These are phyloP conservation scores for Cytospora piceae DNA, from an alignment of 2,329 filamentous ascomycete species.

Conservation along the genomic window DNA sequence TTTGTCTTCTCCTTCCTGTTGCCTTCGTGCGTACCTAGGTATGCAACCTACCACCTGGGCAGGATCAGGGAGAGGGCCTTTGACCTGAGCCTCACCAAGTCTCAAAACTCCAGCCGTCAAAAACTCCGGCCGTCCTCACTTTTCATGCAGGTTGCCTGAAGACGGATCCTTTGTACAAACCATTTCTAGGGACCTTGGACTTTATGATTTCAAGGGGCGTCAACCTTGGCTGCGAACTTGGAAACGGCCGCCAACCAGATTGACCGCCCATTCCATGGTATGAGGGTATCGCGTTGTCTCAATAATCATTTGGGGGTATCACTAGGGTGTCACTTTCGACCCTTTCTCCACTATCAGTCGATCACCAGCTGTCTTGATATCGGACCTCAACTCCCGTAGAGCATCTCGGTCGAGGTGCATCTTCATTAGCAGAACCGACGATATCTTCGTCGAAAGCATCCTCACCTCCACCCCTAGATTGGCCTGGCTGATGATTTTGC, in stretches of 20 bases:
- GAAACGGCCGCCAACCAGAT: background rate
- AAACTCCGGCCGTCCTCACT: background rate
- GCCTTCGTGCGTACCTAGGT: too few species aligned
- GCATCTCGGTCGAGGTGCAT: conserved; percentile 29
- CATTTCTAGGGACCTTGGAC: too few species aligned
- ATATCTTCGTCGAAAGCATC: conserved; percentile 37
- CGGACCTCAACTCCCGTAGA: conserved; percentile 26
- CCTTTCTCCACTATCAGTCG: conserved; percentile 27
- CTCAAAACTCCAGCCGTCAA: background rate
- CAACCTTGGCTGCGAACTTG: background rate
- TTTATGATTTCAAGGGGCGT: background rate
- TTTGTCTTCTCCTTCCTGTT: background rate
- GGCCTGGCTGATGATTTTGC: conserved; percentile 38
- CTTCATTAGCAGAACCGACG: conserved; percentile 38
- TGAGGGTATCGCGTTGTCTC: background rate
- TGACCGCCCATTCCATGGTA: background rate
- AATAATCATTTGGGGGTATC: background rate
- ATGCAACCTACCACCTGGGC: background rate
- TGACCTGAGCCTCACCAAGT: background rate
- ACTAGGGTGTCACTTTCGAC: conserved; percentile 26
- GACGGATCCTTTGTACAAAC: too few species aligned
- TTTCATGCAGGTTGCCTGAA: background rate
- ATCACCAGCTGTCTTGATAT: conserved; percentile 29
- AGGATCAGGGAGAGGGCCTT: background rate
- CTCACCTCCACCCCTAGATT: conserved; percentile 39